These are phyloP conservation scores for Phialophora verrucosa DNA, from an alignment of 2,329 filamentous ascomycete species.

Conservation along the genomic window DNA sequence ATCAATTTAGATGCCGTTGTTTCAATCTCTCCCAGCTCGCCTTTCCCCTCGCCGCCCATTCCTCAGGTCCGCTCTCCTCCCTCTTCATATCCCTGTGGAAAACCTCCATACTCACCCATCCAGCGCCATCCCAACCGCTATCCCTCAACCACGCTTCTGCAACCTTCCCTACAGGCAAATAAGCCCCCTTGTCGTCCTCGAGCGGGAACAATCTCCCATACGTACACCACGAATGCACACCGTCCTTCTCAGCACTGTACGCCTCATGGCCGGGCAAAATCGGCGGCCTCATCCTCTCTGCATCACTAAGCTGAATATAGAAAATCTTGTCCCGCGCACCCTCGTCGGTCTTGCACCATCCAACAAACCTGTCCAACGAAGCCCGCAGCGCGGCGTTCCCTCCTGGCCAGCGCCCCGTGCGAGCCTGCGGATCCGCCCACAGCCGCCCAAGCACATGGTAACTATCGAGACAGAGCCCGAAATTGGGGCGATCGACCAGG, in stretches of 20 bases:
- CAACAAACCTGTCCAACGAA: constrained; percentile 35
- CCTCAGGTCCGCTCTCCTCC: not conserved
- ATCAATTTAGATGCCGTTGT: not conserved
- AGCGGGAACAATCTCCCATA: constrained; percentile 44
- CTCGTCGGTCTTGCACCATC: constrained; percentile 28
- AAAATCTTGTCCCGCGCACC: constrained; percentile 42
- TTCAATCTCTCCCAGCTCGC: constrained; percentile 17
- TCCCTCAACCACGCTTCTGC: not conserved
- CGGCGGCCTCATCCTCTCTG: constrained; percentile 35
- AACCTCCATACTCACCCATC: constrained; percentile 30
- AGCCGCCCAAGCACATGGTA: constrained; percentile 46
- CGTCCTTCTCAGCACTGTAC: constrained; percentile 33
- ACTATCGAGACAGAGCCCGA: constrained; percentile 48
- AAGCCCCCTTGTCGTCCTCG: constrained; percentile 36
- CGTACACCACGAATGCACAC: constrained; percentile 31
- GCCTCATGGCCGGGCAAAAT: constrained; percentile 38
- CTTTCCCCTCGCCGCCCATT: constrained; percentile 20
- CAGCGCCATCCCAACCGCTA: constrained; percentile 5
- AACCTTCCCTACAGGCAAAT: constrained; percentile 26
- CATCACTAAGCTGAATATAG: constrained; percentile 48
- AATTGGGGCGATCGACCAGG: constrained; percentile 44
- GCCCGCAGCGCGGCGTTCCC: constrained; percentile 23
- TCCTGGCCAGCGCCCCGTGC: constrained; percentile 36
- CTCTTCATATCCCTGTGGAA: constrained; percentile 23
- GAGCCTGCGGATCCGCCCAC: constrained; percentile 43